Conservation (phyloP, 306 rosid species). For the Inga laurina region DNA sequence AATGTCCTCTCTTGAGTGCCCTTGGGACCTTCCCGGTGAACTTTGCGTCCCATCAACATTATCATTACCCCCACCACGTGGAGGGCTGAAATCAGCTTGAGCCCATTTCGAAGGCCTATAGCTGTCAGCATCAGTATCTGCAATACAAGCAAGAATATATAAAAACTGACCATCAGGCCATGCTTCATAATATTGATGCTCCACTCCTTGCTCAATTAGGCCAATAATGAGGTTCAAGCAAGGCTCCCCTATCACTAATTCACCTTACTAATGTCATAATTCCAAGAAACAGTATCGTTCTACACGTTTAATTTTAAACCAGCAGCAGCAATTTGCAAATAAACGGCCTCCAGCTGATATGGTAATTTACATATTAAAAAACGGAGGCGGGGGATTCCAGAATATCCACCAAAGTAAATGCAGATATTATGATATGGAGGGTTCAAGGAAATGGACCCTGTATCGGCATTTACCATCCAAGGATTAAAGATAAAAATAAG, state of each 20-base stretch:
- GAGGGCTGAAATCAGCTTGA: slow-evolving; percentile 76
- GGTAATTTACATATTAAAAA: not conserved
- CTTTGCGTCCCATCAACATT: slow-evolving; percentile 78
- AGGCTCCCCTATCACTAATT: not conserved
- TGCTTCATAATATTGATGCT: not conserved
- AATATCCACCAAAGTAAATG: not conserved
- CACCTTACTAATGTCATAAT: not conserved
- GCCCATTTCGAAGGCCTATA: slow-evolving; percentile 84
- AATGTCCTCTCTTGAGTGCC: slow-evolving; percentile 72
- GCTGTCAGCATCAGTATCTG: slow-evolving; percentile 93
- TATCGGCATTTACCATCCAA: not conserved
- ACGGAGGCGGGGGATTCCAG: not conserved
- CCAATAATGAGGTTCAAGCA: not conserved
- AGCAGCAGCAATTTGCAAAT: not conserved
- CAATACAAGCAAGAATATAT: slow-evolving; percentile 25
- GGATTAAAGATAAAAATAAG: not conserved
- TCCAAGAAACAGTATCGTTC: not conserved
- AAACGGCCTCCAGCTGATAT: not conserved
- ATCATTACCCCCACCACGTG: slow-evolving; percentile 52
- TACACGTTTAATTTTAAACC: not conserved
- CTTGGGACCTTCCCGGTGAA: slow-evolving; percentile 84
- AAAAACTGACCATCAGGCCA: not conserved
- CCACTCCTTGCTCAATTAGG: not conserved
- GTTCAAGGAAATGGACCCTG: not conserved
- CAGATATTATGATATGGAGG: not conserved